A percentile compares a stretch with the other conserved stretches of the same genome.
Evolutionary conservation across 2,329 filamentous ascomycete species (phyloP).

Genomic region (Alternaria arborescens): DNA sequence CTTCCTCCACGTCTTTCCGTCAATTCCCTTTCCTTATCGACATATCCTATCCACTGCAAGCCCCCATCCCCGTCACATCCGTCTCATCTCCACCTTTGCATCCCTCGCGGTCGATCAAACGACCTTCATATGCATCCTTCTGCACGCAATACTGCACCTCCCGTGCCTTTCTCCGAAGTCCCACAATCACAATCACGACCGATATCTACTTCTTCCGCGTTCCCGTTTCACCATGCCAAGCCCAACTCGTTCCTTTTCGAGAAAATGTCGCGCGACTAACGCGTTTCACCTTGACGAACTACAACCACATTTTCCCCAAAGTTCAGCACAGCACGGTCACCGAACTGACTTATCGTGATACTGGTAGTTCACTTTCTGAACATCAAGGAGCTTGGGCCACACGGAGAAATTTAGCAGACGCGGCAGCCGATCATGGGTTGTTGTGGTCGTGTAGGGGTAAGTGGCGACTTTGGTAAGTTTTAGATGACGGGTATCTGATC

Average conservation of each 20-base stretch:
- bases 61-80: neutral
- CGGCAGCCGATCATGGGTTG: neutral
- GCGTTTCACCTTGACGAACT: conserved; percentile 1
- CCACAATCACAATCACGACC: neutral
- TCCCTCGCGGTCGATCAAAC: conserved; percentile 6
- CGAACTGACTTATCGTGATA: neutral
- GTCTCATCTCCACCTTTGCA: neutral
- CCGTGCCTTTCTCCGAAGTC: neutral
- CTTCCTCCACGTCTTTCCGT: neutral
- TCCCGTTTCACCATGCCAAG: neutral
- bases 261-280: neutral
- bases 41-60: neutral
- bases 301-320: neutral
- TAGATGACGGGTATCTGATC: conserved; percentile 6
- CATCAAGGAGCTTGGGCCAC: neutral
- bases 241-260: neutral
- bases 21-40: neutral
- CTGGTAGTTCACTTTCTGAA: neutral
- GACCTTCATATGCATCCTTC: conserved; percentile 16
- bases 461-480: neutral
- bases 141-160: neutral
- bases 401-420: neutral
- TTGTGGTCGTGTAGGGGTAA: neutral
- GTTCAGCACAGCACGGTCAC: neutral
- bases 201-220: neutral